A percentile compares a stretch with the other conserved stretches of the same genome.
phyloP scores from a whole-genome alignment of 352 stramenopile species.

The Pelagophyceae sp. region DNA sequence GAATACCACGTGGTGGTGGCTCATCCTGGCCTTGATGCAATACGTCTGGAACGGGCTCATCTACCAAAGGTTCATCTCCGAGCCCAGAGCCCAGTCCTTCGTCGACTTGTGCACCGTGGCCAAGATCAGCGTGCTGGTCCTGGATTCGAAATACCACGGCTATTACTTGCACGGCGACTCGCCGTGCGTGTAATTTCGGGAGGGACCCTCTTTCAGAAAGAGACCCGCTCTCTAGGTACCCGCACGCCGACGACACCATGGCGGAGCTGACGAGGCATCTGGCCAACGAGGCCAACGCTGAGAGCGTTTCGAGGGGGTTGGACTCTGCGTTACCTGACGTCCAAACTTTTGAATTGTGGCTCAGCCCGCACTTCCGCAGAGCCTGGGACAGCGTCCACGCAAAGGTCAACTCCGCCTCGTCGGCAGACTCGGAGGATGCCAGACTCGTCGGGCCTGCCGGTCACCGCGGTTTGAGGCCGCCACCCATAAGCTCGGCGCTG shows the following conservation, averaged over 20 bases:
- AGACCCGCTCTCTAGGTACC: too few species aligned
- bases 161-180: slow-evolving; percentile 89
- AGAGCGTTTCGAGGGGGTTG: not conserved
- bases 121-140: slow-evolving; percentile 73
- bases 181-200: too few species aligned
- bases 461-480: too few species aligned
- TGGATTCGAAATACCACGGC: slow-evolving; percentile 79
- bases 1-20: slow-evolving; percentile 69
- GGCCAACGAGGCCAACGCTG: slow-evolving; percentile 59
- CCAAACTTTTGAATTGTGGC: not conserved
- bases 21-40: slow-evolving; percentile 58
- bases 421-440: too few species aligned
- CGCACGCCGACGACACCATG: slow-evolving; percentile 81
- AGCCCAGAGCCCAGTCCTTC: slow-evolving; percentile 54
- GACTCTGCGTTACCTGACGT: not conserved
- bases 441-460: too few species aligned
- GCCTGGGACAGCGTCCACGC: not conserved
- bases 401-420: not conserved
- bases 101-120: slow-evolving; percentile 86
- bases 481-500: not conserved
- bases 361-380: not conserved
- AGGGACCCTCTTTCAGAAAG: too few species aligned
- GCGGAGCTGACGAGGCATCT: slow-evolving; percentile 76
- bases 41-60: slow-evolving; percentile 76
- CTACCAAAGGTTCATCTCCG: slow-evolving; percentile 54